phyloP scores from a whole-genome alignment of 768 basidiomycete species.

The Imleria badia region DNA sequence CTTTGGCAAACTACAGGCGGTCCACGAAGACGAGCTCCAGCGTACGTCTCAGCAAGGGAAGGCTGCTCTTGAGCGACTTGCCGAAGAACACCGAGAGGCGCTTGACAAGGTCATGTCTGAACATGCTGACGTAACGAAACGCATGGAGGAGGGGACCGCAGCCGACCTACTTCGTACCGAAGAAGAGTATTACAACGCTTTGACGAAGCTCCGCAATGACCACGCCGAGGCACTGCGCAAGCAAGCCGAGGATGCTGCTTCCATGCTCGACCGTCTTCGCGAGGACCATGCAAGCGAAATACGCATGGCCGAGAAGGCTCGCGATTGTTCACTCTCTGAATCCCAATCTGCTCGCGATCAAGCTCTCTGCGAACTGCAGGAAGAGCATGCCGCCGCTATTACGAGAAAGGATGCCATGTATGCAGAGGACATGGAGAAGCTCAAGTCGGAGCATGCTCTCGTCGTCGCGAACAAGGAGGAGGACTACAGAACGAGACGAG shows the following conservation, averaged over 20 bases:
- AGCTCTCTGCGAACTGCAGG: slow-evolving; percentile 65
- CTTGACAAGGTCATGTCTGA: slow-evolving; percentile 49
- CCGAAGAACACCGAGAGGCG: slow-evolving; percentile 53
- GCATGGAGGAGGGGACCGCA: slow-evolving; percentile 59
- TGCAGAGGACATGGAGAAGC: slow-evolving; percentile 60
- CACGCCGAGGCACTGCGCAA: slow-evolving; percentile 66
- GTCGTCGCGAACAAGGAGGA: slow-evolving; percentile 55
- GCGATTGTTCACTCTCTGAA: slow-evolving; percentile 71
- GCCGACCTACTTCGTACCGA: slow-evolving; percentile 64
- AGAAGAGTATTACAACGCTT: slow-evolving; percentile 78
- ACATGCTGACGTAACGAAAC: slow-evolving; percentile 56
- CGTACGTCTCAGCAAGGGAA: slow-evolving; percentile 56
- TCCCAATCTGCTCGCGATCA: slow-evolving; percentile 65
- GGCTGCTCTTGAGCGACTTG: slow-evolving; percentile 45
- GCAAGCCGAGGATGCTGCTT: slow-evolving; percentile 58
- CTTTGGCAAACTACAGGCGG: slow-evolving; percentile 54
- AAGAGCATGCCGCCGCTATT: slow-evolving; percentile 69
- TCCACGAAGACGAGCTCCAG: slow-evolving; percentile 55
- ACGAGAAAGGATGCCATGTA: slow-evolving; percentile 65
- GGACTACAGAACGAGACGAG: slow-evolving; percentile 46
- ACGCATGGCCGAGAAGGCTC: slow-evolving; percentile 71
- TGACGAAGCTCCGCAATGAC: slow-evolving; percentile 73
- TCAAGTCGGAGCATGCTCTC: slow-evolving; percentile 63
- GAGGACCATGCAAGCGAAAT: slow-evolving; percentile 77
- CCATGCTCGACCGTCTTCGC: slow-evolving; percentile 64